These are phyloP conservation scores for Cryptosporidium baileyi DNA, from an alignment of 169 alveolate species.

Conservation along the genomic window DNA sequence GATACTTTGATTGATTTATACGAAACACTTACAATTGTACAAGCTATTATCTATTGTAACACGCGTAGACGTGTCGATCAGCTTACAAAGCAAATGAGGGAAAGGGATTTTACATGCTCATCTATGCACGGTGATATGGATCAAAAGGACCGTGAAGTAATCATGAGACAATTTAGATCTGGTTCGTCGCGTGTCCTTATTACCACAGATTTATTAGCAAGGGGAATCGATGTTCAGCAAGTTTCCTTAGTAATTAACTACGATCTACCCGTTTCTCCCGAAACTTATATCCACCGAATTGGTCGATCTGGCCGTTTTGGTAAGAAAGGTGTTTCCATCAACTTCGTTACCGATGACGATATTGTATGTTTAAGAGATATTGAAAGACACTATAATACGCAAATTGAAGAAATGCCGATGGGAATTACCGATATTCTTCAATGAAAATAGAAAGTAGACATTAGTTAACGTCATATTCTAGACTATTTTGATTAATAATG, in stretches of 20 bases:
- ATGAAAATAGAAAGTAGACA: neutral
- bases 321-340: constrained; percentile 99
- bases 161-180: constrained; percentile 97
- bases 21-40: constrained; percentile 96
- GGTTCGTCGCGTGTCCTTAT: constrained; percentile 97
- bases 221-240: constrained; percentile 99
- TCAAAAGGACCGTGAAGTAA: constrained; percentile 95
- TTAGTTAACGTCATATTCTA: too few relatives aligned
- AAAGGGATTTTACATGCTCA: constrained; percentile 94
- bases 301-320: constrained; percentile 99
- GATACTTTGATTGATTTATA: constrained; percentile 94
- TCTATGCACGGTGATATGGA: constrained; percentile 98
- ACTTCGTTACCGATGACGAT: constrained; percentile 94
- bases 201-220: constrained; percentile 98
- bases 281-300: constrained; percentile 97
- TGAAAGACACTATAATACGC: constrained; percentile 97
- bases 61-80: constrained; percentile 95
- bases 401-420: constrained; percentile 99
- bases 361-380: constrained; percentile 93
- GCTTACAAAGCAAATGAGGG: constrained; percentile 92
- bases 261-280: constrained; percentile 96
- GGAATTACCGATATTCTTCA: constrained; percentile 86
- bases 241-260: constrained; percentile 97
- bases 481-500: too few relatives aligned
- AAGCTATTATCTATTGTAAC: constrained; percentile 98